phyloP scores from a whole-genome alignment of 2,329 filamentous ascomycete genomes.

The Aspergillus persii region DNA sequence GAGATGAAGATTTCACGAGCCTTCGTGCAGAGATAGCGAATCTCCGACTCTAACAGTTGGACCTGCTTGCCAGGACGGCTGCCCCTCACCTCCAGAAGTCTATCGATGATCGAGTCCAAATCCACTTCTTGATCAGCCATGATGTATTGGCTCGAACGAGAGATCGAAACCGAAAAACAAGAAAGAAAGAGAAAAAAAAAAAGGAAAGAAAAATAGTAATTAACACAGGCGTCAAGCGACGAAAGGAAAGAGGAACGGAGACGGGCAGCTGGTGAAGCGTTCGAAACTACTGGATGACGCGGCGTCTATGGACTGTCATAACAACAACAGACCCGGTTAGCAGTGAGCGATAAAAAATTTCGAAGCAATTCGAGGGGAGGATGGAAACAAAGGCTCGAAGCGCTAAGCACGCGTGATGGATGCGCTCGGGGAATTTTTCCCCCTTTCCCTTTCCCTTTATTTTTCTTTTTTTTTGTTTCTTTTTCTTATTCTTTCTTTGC shows the following conservation, averaged over 20 bases:
- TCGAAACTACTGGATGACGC: conserved; percentile 32
- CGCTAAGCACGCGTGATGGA: conserved; percentile 17
- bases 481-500: not conserved
- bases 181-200: conserved; percentile 19
- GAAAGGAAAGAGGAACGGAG: conserved; percentile 26
- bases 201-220: conserved; percentile 16
- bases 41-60: conserved; percentile 92
- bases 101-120: conserved; percentile 98
- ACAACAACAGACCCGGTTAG: conserved; percentile 10
- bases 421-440: conserved; percentile 18
- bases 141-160: conserved; percentile 42
- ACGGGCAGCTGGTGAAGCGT: conserved; percentile 30
- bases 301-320: conserved; percentile 32
- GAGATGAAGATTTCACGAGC: conserved; percentile 99
- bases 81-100: conserved; percentile 93
- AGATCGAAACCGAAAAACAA: conserved; percentile 24
- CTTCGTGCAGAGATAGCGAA: conserved; percentile 96
- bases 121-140: conserved; percentile 89
- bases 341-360: conserved; percentile 3
- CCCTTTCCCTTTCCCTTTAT: too few species aligned
- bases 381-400: not conserved
- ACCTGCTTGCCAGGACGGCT: conserved; percentile 98
- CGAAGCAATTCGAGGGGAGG: conserved; percentile 6
- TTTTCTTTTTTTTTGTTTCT: too few species aligned
- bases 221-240: conserved; percentile 21